Conservation (phyloP, 352 stramenopile species). For the Labyrinthula sp. region DNA sequence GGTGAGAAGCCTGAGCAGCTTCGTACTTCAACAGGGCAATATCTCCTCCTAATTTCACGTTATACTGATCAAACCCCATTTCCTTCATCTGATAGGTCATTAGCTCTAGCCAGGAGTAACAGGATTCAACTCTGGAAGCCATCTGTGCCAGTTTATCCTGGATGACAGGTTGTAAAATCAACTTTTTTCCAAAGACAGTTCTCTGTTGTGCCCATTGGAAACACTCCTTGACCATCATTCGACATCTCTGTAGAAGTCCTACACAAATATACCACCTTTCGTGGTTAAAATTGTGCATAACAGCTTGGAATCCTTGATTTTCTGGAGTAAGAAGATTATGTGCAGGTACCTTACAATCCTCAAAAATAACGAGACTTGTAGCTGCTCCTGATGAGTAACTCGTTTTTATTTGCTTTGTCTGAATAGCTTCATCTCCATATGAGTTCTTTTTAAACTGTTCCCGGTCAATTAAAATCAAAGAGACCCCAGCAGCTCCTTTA, state of each 20-base stretch:
- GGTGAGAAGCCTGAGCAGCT: slow-evolving; percentile 1
- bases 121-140: slow-evolving; percentile 9
- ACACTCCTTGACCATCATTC: slow-evolving; percentile 21
- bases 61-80: slow-evolving; percentile 20
- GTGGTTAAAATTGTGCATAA: slow-evolving; percentile 26
- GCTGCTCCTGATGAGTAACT: neutral
- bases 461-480: slow-evolving; percentile 4
- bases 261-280: slow-evolving; percentile 14
- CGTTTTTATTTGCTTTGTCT: slow-evolving; percentile 4
- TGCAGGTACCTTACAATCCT: slow-evolving; percentile 17
- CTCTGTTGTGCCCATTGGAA: slow-evolving; percentile 26
- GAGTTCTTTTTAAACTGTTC: too few relatives aligned
- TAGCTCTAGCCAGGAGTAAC: slow-evolving; percentile 10
- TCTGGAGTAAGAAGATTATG: slow-evolving; percentile 3
- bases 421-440: slow-evolving; percentile 11
- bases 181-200: slow-evolving; percentile 21
- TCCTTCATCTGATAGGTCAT: slow-evolving; percentile 23
- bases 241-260: slow-evolving; percentile 15
- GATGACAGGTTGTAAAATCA: slow-evolving; percentile 19
- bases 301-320: slow-evolving; percentile 13
- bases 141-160: slow-evolving; percentile 22
- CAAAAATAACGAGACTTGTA: slow-evolving; percentile 16
- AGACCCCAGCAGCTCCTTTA: neutral
- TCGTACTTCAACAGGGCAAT: slow-evolving; percentile 26
- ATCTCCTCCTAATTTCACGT: slow-evolving; percentile 7